Percentiles rank a stretch among this genome's conserved stretches.
These are phyloP conservation scores for Polygonum maritimum DNA, from an alignment of 148 eudicot genomes.

Conservation along the genomic window DNA sequence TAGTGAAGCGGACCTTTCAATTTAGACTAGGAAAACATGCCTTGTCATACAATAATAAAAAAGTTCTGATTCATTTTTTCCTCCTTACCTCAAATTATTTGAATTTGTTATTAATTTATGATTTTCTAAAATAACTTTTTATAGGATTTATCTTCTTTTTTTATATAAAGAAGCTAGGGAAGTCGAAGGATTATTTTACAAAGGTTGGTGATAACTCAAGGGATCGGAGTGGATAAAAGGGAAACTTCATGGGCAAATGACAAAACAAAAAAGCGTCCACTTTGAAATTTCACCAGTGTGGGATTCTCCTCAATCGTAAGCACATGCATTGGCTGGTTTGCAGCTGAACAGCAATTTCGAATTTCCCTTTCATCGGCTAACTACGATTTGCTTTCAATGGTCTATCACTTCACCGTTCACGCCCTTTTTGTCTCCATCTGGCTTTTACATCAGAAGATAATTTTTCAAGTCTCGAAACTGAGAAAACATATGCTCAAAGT, in stretches of 20 bases:
- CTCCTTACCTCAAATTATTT: too few species aligned
- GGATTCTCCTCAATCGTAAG: background rate
- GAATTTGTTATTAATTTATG: too few species aligned
- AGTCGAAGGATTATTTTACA: too few species aligned
- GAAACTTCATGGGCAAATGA: background rate
- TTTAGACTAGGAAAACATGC: background rate
- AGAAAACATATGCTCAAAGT: background rate
- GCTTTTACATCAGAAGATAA: background rate
- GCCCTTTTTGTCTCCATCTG: background rate
- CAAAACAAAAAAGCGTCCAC: background rate
- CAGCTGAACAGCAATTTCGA: background rate
- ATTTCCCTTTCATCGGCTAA: background rate
- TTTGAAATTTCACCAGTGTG: background rate
- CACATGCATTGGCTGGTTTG: slow-evolving; percentile 1
- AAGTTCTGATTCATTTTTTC: too few species aligned
- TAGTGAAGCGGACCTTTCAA: background rate
- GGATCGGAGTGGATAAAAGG: background rate
- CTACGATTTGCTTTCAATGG: background rate
- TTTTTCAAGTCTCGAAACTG: background rate
- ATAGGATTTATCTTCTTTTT: too few species aligned
- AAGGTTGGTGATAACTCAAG: too few species aligned
- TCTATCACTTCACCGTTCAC: background rate
- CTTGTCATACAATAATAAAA: too few species aligned
- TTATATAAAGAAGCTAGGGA: too few species aligned
- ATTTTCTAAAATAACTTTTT: too few species aligned